Evolutionary conservation across 179 eudicot genomes (phyloP), one percentile per base, ranked within the genome.

Genomic region (Silene coronaria): DNA sequence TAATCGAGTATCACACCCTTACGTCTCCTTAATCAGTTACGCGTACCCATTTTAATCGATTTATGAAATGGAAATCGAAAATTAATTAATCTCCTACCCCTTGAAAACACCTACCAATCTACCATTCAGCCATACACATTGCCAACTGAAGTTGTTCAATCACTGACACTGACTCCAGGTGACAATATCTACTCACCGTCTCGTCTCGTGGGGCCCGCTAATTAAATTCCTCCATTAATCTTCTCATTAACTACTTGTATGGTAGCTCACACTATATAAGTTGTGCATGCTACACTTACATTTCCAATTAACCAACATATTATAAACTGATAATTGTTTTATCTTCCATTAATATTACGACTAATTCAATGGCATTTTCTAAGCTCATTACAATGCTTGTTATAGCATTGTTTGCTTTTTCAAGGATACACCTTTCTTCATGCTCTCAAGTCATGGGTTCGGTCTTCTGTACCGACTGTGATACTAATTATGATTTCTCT

Each of bases 381-480:
- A 66, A 42, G 63, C 28, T 81, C 23, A 45, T 79, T 1, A 36
- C 69, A 4, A 70, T 82, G 14, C 46, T 88, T 73, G 34, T 70
- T 26, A 17, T 73, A 62, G 64, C 77, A 64, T 63, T 89, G 48
- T 42, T 42, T 67, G 82, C 79, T 65, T 82, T 88, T 73, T 84
- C 84, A n/a, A 79, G 70, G 59, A 80, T 84, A 48, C 79, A 80
- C 72, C 71, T 70, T 26, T 77, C 79, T 27, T 21, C 72, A 0
- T 76, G 84, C 78, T 70, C 79, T 66, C 67, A 70, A 59, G 78
- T 88, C 46, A 84, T 85, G 83, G 94, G 92, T 74, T 82, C 87
- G 0, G 82, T 91, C 14, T 53, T 77, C 11, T 91, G 97, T 82
- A 78, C 84, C 3, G 97, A 91, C 87, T 91, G 97, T 61, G 58